phyloP scores from a whole-genome alignment of 768 basidiomycete species.

The Rhodotorula paludigena region DNA sequence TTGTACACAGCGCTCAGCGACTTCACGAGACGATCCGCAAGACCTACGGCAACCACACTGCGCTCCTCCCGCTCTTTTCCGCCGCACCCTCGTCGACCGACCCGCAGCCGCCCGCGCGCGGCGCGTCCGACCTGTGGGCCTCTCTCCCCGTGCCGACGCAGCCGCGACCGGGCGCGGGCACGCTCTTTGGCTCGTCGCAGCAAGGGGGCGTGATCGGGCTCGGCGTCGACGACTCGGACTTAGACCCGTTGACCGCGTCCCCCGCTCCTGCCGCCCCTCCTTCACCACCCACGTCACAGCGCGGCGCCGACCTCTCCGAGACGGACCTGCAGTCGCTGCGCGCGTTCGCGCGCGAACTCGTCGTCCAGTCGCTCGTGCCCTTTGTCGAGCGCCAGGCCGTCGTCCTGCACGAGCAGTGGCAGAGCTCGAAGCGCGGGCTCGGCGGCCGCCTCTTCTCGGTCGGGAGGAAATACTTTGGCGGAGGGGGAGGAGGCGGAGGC shows the following conservation, averaged over 20 bases:
- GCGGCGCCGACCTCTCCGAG: conserved; percentile 1
- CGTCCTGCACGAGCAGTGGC: conserved; percentile 76
- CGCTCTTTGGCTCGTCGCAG: too few relatives aligned
- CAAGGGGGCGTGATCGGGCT: not conserved
- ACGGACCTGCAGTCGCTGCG: conserved; percentile 69
- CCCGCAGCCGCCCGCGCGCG: not conserved
- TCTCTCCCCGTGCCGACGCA: not conserved
- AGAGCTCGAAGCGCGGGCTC: conserved; percentile 42
- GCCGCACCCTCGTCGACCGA: not conserved
- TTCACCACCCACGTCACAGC: not conserved
- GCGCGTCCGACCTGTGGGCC: not conserved
- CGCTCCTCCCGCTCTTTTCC: conserved; percentile 22
- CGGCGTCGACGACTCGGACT: not conserved
- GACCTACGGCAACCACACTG: conserved; percentile 32
- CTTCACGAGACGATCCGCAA: conserved; percentile 36
- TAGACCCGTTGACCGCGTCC: not conserved
- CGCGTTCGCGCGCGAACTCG: conserved; percentile 77
- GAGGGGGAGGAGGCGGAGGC: conserved; percentile 3
- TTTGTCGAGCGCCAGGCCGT: conserved; percentile 95
- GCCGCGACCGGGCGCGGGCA: not conserved
- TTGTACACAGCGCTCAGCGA: conserved; percentile 11
- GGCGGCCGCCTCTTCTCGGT: conserved; percentile 50
- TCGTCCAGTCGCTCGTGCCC: conserved; percentile 80
- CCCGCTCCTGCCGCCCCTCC: not conserved
- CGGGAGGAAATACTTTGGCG: conserved; percentile 50